Conservation (phyloP, 129 eudicot species). For the Arctium lappa region DNA sequence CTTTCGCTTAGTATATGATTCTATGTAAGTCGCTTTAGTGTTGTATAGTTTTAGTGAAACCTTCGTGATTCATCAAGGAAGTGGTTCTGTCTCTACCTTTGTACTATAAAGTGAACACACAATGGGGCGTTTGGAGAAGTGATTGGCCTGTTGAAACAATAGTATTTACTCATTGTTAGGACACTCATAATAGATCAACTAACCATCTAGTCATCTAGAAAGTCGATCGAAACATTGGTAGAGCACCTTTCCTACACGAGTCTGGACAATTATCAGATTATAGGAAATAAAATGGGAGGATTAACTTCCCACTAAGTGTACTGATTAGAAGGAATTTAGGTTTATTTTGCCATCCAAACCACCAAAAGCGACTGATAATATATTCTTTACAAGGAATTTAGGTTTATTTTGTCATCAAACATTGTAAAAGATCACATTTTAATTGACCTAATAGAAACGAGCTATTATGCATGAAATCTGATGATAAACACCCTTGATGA, state of each 20-base stretch:
- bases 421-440: background rate
- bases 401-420: background rate
- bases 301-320: background rate
- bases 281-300: background rate
- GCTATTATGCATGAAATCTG: background rate
- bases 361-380: background rate
- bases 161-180: background rate
- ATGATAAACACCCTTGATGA: background rate
- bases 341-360: background rate
- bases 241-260: no score
- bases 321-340: background rate
- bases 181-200: background rate
- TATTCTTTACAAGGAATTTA: no score
- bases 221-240: background rate
- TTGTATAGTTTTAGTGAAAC: background rate
- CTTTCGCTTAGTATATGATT: background rate
- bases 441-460: background rate
- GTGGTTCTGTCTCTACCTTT: background rate
- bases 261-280: background rate
- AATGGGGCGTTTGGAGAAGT: background rate
- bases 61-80: background rate
- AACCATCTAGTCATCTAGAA: background rate
- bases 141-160: background rate
- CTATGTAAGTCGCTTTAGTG: background rate
- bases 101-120: background rate